Conservation (phyloP, 257 asterid species). For the Osmanthus fragrans region DNA sequence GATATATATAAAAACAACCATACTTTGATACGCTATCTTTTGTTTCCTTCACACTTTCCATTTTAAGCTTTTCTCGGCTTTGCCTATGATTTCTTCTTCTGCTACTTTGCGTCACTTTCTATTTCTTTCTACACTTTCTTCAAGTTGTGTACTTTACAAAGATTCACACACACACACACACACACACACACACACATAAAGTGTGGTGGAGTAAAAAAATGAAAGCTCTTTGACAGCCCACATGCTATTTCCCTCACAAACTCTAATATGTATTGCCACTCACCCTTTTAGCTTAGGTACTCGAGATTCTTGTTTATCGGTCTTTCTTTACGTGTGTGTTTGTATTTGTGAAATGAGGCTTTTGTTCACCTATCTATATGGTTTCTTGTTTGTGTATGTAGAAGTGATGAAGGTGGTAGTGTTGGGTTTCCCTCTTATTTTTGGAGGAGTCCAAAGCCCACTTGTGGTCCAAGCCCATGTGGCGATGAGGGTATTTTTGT, state of each 20-base stretch:
- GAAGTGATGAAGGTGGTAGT: constrained; percentile 55
- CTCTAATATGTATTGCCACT: constrained; percentile 60
- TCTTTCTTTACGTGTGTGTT: not conserved
- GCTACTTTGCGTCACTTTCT: not conserved
- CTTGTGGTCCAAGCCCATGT: too few relatives aligned
- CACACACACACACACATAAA: constrained; percentile 14
- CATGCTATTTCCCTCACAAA: constrained; percentile 31
- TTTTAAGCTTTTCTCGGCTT: constrained; percentile 11
- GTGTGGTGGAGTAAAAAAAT: constrained; percentile 32
- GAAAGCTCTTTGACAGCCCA: constrained; percentile 53
- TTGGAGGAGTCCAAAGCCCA: too few relatives aligned
- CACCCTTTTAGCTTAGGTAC: constrained; percentile 71
- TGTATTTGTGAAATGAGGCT: not conserved
- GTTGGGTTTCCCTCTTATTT: too few relatives aligned
- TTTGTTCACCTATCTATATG: not conserved
- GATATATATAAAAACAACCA: too few relatives aligned
- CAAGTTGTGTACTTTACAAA: not conserved
- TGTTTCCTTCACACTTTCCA: not conserved
- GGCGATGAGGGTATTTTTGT: too few relatives aligned
- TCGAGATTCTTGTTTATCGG: not conserved
- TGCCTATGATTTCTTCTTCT: not conserved
- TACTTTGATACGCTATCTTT: too few relatives aligned
- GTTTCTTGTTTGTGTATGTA: constrained; percentile 11
- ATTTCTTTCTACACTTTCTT: not conserved
- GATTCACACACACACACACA: constrained; percentile 15